phyloP scores from a whole-genome alignment of 495 filamentous ascomycete genomes.

The Podospora sp. region DNA sequence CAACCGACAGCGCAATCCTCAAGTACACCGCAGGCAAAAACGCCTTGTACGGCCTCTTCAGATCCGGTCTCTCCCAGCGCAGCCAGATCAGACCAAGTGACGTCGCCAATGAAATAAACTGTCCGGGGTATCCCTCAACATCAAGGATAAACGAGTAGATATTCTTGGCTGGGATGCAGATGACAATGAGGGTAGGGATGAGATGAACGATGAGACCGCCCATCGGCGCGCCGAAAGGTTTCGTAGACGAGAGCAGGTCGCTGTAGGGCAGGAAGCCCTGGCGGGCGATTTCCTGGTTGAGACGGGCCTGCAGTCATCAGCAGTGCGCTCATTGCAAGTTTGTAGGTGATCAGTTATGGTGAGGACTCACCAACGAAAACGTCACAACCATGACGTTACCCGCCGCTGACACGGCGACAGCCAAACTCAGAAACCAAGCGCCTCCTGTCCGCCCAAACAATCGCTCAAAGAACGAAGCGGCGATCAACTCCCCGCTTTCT shows the following conservation, averaged over 20 bases:
- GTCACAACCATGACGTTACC: conserved; percentile 82
- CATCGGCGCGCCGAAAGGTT: conserved; percentile 67
- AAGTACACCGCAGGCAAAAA: conserved; percentile 60
- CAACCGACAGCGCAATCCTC: conserved; percentile 47
- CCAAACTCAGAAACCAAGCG: conserved; percentile 59
- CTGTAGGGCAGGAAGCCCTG: conserved; percentile 68
- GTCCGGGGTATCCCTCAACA: conserved; percentile 69
- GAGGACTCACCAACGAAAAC: conserved; percentile 57
- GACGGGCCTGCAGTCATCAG: conserved; percentile 54
- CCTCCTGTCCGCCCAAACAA: conserved; percentile 64
- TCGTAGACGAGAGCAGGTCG: conserved; percentile 61
- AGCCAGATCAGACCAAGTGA: conserved; percentile 64
- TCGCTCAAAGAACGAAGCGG: conserved; percentile 68
- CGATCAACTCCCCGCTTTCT: conserved; percentile 66
- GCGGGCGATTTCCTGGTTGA: conserved; percentile 54
- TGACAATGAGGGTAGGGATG: conserved; percentile 67
- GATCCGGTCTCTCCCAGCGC: conserved; percentile 60
- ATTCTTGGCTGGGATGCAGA: conserved; percentile 63
- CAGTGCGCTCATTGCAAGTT: neutral
- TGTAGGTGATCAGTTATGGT: conserved; percentile 8
- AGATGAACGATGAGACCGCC: conserved; percentile 70
- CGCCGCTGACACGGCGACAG: conserved; percentile 66
- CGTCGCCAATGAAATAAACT: conserved; percentile 61
- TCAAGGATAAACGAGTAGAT: conserved; percentile 76
- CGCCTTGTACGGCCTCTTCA: conserved; percentile 69